Base-by-base conservation (phyloP, 768 basidiomycete genomes). In the Auricularia cornea region DNA sequence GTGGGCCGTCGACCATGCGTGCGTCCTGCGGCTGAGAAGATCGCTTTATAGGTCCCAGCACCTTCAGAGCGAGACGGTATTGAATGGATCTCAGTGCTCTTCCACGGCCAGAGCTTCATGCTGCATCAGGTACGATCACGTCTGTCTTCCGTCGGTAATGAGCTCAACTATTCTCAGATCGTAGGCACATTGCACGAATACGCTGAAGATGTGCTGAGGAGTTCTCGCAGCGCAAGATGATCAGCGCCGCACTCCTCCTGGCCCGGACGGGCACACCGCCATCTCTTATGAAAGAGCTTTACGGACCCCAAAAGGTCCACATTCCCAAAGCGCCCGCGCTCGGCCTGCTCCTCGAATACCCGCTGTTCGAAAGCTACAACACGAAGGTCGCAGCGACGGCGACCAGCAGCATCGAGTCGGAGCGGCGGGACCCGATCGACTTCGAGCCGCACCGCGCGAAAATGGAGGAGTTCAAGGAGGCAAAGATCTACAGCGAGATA, bases 101-200 rank as follows among this genome's bases (percentile, higher is more conserved):
- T 97, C 72, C 94, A 98, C 71, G 97, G 96, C 0, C 97, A 99
- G 74, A 94, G 92, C 69, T 99, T 99, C 74, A 98, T 99, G 97
- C 76, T 99, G 61, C 96, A 99, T 74, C 97, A 99, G 80, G 94
- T 94, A 69, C 61, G 81, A 76, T n/a, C 23, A 54, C 59, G 32
- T 54, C 66, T 65, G 38, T 14, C 35, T 38, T 1, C 35, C 29
- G 20, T 32, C 26, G 0, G 32, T 61, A 44, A 12, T 26, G 20
- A 3, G 6, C 29, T 48, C 28, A 40, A 38, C 4, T 64, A 61
- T 64, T 67, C 63, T 68, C 72, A 63, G 62, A 56, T 63, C 60
- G 52, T 64, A 60, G 12, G 33, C 59, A 38, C 63, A 44, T 52
- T 28, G 57, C 38, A 56, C 18, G 59, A 44, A 63, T 60, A 61